These are phyloP conservation scores for Komagataella pastoris DNA, from an alignment of 805 yeast genomes.

Conservation along the genomic window DNA sequence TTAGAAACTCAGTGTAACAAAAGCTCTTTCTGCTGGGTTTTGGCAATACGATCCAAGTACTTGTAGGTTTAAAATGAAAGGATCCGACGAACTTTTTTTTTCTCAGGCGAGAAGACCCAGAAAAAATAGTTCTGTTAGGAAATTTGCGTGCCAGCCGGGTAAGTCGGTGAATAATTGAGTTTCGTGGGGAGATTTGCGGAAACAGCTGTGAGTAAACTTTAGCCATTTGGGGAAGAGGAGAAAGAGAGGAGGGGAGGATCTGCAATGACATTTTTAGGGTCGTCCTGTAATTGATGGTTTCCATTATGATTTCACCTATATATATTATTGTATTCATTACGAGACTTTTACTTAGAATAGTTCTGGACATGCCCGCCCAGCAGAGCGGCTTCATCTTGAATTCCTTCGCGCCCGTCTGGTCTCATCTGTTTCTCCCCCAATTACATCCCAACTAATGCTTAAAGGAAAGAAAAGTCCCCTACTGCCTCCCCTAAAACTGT, in stretches of 20 bases:
- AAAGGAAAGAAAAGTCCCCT: constrained; percentile 26
- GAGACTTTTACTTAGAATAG: too few species aligned
- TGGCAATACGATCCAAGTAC: not conserved
- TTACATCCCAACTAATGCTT: constrained; percentile 6
- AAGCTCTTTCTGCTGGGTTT: not conserved
- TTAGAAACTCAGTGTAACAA: not conserved
- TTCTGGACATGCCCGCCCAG: not conserved
- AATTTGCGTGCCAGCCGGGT: not conserved
- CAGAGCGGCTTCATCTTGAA: not conserved
- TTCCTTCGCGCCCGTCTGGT: not conserved
- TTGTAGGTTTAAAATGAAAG: not conserved
- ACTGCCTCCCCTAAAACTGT: constrained; percentile 72
- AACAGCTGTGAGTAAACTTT: not conserved
- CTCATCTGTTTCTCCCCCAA: not conserved
- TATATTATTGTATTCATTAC: not conserved
- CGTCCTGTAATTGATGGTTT: too few species aligned
- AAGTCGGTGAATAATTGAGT: not conserved
- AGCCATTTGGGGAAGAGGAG: not conserved
- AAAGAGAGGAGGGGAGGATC: not conserved
- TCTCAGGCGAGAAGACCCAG: not conserved
- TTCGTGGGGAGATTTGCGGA: not conserved
- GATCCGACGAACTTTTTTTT: not conserved
- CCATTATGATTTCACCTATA: not conserved
- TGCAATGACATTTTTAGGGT: not conserved
- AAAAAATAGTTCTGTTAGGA: not conserved